Conservation (phyloP, 805 yeast species). For the Starmerella roubikii region DNA sequence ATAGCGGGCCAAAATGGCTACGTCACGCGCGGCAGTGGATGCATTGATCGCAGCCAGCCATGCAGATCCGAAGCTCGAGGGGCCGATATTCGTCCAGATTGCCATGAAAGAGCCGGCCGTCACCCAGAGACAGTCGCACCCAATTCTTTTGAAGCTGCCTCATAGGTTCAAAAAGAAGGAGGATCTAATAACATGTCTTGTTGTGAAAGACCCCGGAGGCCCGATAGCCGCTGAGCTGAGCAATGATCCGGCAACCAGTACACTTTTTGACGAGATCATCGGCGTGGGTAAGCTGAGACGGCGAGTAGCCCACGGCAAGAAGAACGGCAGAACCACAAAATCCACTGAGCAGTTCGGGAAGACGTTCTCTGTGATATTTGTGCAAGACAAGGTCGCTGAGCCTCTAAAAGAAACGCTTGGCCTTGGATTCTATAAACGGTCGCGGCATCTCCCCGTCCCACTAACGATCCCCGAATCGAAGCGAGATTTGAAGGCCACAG, state of each 20-base stretch:
- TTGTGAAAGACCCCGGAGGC: slow-evolving; percentile 19
- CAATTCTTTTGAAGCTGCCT: slow-evolving; percentile 18
- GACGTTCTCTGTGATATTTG: slow-evolving; percentile 16
- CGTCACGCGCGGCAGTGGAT: slow-evolving; percentile 2
- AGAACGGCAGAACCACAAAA: slow-evolving; percentile 14
- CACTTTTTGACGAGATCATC: slow-evolving; percentile 20
- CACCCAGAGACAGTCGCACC: slow-evolving; percentile 11
- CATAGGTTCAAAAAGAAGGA: slow-evolving; percentile 15
- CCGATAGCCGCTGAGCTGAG: slow-evolving; percentile 6
- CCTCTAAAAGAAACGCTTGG: slow-evolving; percentile 20
- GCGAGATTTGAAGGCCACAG: slow-evolving; percentile 4
- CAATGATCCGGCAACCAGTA: not conserved
- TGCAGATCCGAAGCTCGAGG: slow-evolving; percentile 13
- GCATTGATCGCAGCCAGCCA: slow-evolving; percentile 15
- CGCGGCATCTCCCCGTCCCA: slow-evolving; percentile 17
- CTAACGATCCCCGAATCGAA: slow-evolving; percentile 6
- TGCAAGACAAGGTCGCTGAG: slow-evolving; percentile 18
- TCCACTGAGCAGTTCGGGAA: slow-evolving; percentile 15
- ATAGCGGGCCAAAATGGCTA: no score
- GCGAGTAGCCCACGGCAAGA: slow-evolving; percentile 14
- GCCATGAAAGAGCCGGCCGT: slow-evolving; percentile 11
- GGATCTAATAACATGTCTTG: slow-evolving; percentile 17
- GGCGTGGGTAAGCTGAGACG: slow-evolving; percentile 22
- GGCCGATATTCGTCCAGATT: slow-evolving; percentile 18
- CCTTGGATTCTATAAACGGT: slow-evolving; percentile 16